Conservation (phyloP, 2,329 filamentous ascomycete genomes). For the Fusarium sp. region DNA sequence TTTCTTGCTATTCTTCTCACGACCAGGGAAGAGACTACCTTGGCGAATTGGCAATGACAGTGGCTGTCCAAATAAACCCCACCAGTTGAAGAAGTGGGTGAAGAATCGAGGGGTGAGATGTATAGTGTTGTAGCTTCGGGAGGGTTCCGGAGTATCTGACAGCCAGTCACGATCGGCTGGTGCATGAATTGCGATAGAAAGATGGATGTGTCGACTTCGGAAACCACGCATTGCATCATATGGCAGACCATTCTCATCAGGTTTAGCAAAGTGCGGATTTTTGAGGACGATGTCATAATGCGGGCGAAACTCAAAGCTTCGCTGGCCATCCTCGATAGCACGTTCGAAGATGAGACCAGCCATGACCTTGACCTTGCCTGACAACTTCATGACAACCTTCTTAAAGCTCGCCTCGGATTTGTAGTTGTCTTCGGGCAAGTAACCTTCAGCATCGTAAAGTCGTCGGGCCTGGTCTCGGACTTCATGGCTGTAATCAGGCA, state of each 20-base stretch:
- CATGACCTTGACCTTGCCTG: conserved; percentile 93
- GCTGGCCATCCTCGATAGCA: conserved; percentile 75
- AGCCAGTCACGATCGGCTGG: conserved; percentile 90
- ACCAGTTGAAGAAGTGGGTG: conserved; percentile 98
- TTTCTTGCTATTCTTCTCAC: conserved; percentile 98
- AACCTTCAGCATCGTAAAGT: conserved; percentile 67
- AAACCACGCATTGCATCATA: conserved; percentile 99
- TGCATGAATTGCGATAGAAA: conserved; percentile 91
- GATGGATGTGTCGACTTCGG: conserved; percentile 94
- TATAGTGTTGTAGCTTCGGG: conserved; percentile 94
- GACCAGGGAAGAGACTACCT: conserved; percentile 88
- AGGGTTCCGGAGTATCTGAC: conserved; percentile 77
- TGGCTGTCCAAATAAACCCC: conserved; percentile 93
- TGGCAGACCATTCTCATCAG: conserved; percentile 63
- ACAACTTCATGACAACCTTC: conserved; percentile 98
- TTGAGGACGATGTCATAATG: conserved; percentile 93
- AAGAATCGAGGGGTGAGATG: conserved; percentile 97
- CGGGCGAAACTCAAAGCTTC: conserved; percentile 89
- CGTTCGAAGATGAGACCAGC: conserved; percentile 93
- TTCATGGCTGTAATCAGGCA: conserved; percentile 92
- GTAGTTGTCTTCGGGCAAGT: conserved; percentile 71
- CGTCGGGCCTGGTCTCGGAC: conserved; percentile 73
- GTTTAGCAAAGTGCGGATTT: conserved; percentile 78
- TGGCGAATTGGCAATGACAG: conserved; percentile 96
- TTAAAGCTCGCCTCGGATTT: conserved; percentile 89